Evolutionary conservation across 805 yeast species (phyloP).

Genomic region (Suhomyces sp.): DNA sequence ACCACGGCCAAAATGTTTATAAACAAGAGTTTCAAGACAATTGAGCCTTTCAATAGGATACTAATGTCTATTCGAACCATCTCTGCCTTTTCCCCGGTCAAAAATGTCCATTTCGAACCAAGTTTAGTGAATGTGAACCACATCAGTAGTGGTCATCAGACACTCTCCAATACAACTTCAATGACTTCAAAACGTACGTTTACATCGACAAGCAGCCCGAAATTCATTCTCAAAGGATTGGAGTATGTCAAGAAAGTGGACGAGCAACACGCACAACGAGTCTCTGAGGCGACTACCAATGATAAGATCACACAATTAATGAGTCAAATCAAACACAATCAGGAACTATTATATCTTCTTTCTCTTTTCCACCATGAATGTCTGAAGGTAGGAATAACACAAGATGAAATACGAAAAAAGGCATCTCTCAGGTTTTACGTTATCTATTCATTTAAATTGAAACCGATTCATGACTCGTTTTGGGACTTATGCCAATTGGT

Average conservation of each 20-base stretch:
- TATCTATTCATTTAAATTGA: slow-evolving; percentile 20
- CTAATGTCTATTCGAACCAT: too few relatives aligned
- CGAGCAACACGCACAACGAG: slow-evolving; percentile 20
- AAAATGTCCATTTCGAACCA: too few relatives aligned
- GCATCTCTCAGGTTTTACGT: slow-evolving; percentile 18
- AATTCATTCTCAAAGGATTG: slow-evolving; percentile 19
- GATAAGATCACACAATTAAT: slow-evolving; percentile 26
- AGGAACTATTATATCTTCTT: slow-evolving; percentile 32
- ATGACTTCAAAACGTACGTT: too few relatives aligned
- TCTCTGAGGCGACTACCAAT: slow-evolving; percentile 15
- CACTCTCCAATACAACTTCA: too few relatives aligned
- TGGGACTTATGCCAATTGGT: slow-evolving; percentile 36
- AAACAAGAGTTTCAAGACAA: too few relatives aligned
- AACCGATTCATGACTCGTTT: slow-evolving; percentile 34
- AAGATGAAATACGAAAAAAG: slow-evolving; percentile 9
- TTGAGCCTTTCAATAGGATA: too few relatives aligned
- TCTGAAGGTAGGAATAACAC: slow-evolving; percentile 25
- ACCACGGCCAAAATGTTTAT: too few relatives aligned
- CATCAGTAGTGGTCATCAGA: too few relatives aligned
- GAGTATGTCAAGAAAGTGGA: slow-evolving; percentile 31
- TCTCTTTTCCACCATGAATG: slow-evolving; percentile 35
- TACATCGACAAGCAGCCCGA: slow-evolving; percentile 8
- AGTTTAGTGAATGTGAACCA: too few relatives aligned
- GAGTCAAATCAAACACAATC: slow-evolving; percentile 18
- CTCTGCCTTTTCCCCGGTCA: too few relatives aligned